A percentile compares a stretch with the other conserved stretches of the same genome.
Evolutionary conservation across 495 filamentous ascomycete species (phyloP).

Genomic region (Aspergillus wentii): DNA sequence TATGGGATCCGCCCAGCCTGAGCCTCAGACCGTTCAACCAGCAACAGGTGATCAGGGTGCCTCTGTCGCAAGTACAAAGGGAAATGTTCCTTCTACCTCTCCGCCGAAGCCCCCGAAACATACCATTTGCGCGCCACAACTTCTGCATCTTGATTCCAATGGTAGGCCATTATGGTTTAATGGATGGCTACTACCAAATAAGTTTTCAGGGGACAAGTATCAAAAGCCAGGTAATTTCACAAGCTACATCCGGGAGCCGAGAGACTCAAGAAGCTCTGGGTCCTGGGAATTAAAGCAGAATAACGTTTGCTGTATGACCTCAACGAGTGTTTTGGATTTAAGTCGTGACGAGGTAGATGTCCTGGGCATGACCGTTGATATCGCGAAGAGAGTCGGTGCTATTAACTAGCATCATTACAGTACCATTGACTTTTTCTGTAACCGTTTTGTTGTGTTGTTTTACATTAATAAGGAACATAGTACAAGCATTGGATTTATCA

Average conservation of each 20-base stretch:
- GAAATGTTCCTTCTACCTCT: neutral
- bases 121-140: slow-evolving; percentile 21
- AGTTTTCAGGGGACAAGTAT: slow-evolving; percentile 8
- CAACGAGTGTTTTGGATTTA: no score
- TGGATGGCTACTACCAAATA: slow-evolving; percentile 22
- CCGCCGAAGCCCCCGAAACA: slow-evolving; percentile 2
- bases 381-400: no score
- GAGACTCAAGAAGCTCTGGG: neutral
- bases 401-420: no score
- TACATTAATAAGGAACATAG: no score
- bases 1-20: slow-evolving; percentile 10
- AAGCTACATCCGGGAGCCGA: slow-evolving; percentile 10
- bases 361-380: no score
- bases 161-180: slow-evolving; percentile 28
- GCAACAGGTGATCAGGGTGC: no score
- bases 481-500: no score
- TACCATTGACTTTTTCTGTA: no score
- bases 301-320: slow-evolving; percentile 11
- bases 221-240: slow-evolving; percentile 9
- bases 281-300: slow-evolving; percentile 8
- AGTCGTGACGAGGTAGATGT: no score
- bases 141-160: slow-evolving; percentile 18
- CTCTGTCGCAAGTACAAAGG: no score
- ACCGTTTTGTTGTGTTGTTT: no score
- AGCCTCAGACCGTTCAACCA: no score